Conservation (phyloP, 192 early-diverging fungal genomes). For the Rhizoclosmatium globosum region DNA sequence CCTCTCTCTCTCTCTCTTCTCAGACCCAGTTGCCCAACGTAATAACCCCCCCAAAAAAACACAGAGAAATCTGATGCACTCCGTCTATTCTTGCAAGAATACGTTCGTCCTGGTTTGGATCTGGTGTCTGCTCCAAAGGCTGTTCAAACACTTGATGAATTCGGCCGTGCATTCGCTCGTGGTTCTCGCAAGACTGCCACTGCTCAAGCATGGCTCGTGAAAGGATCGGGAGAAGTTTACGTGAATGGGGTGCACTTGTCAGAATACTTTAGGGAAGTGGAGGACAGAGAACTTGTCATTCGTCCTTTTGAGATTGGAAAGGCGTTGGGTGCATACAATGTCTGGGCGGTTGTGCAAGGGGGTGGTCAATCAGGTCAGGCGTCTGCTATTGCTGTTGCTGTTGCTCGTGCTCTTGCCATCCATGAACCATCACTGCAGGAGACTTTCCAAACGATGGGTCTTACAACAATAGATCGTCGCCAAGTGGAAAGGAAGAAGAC, state of each 20-base stretch:
- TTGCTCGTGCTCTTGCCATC: slow-evolving; percentile 75
- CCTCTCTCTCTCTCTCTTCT: background rate
- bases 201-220: slow-evolving; percentile 78
- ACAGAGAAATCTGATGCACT: slow-evolving; percentile 23
- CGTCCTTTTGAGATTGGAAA: slow-evolving; percentile 76
- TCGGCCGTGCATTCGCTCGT: slow-evolving; percentile 76
- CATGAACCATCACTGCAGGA: slow-evolving; percentile 69
- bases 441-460: slow-evolving; percentile 53
- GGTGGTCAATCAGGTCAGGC: slow-evolving; percentile 89
- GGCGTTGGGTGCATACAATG: slow-evolving; percentile 82
- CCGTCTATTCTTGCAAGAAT: slow-evolving; percentile 29
- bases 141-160: slow-evolving; percentile 61
- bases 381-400: slow-evolving; percentile 82
- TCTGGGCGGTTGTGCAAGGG: slow-evolving; percentile 81
- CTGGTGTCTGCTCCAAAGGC: slow-evolving; percentile 14
- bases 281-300: slow-evolving; percentile 74
- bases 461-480: slow-evolving; percentile 51
- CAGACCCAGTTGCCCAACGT: background rate
- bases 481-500: slow-evolving; percentile 97
- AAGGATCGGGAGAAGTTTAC: slow-evolving; percentile 64
- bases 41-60: background rate
- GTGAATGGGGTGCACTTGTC: slow-evolving; percentile 82
- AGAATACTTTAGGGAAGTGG: slow-evolving; percentile 75
- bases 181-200: slow-evolving; percentile 84
- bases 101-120: slow-evolving; percentile 41